Evolutionary conservation across 1,284 basidiomycete genomes (phyloP).

Genomic region (Puccinia polysora): DNA sequence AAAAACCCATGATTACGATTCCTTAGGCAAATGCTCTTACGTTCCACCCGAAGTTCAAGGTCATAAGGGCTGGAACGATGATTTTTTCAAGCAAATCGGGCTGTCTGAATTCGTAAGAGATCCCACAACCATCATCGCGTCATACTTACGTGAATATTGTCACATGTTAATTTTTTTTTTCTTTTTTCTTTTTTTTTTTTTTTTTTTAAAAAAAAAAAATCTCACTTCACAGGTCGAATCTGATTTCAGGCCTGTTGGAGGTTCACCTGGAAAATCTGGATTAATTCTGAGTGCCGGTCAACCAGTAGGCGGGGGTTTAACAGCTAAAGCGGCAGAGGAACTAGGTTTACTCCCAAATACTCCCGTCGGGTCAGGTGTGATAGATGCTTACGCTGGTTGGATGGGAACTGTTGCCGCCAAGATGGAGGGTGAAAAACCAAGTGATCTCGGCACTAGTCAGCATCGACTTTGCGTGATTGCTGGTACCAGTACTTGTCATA

Average conservation of each 20-base stretch:
- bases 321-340: constrained; percentile 71
- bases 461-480: constrained; percentile 86
- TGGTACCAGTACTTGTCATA: constrained; percentile 91
- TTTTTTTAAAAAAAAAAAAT: too few species aligned
- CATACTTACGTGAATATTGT: too few species aligned
- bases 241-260: constrained; percentile 74
- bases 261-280: constrained; percentile 59
- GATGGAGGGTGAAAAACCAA: constrained; percentile 56
- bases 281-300: constrained; percentile 81
- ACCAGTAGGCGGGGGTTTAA: constrained; percentile 80
- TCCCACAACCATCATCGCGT: too few species aligned
- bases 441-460: constrained; percentile 65
- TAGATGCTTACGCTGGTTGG: constrained; percentile 99
- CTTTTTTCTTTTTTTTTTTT: neutral
- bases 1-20: constrained; percentile 19
- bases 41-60: constrained; percentile 64
- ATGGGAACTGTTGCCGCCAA: constrained; percentile 88
- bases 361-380: constrained; percentile 85
- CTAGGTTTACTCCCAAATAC: constrained; percentile 83
- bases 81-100: constrained; percentile 80
- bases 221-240: constrained; percentile 57
- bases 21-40: constrained; percentile 78
- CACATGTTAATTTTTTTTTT: too few species aligned
- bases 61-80: constrained; percentile 71
- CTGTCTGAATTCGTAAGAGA: constrained; percentile 61